These are phyloP conservation scores for Leishmania braziliensis DNA, from an alignment of 208 protist species.

Conservation along the genomic window DNA sequence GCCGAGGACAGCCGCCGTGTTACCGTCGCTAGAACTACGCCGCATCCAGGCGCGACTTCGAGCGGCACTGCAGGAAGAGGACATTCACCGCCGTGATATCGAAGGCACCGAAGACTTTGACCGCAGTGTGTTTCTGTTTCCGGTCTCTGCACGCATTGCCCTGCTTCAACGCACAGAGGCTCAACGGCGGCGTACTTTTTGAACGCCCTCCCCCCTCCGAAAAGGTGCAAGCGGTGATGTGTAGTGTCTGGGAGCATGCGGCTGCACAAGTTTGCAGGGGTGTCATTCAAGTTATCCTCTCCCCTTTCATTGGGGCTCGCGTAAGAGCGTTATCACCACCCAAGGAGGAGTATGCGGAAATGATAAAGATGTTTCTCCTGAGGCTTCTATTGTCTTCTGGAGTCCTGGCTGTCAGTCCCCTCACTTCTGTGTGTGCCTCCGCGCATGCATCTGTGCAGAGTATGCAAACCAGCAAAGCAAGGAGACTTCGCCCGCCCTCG, in stretches of 20 bases:
- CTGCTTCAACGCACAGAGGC: slow-evolving; percentile 30
- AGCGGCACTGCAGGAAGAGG: slow-evolving; percentile 57
- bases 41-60: slow-evolving; percentile 48
- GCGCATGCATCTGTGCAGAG: neutral
- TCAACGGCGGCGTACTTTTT: slow-evolving; percentile 12
- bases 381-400: neutral
- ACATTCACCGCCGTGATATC: slow-evolving; percentile 65
- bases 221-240: neutral
- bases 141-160: slow-evolving; percentile 52
- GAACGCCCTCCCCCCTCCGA: neutral
- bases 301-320: neutral
- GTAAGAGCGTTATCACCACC: neutral
- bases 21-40: slow-evolving; percentile 24
- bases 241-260: neutral
- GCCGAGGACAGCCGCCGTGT: neutral
- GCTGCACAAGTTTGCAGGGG: neutral
- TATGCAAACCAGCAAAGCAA: neutral
- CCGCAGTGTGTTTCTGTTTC: slow-evolving; percentile 55
- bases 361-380: neutral
- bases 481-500: too few species aligned
- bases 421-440: neutral
- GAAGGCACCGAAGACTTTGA: slow-evolving; percentile 72
- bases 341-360: neutral
- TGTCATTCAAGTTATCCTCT: neutral
- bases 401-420: neutral